Base-by-base conservation (phyloP, 441 rosid genomes). In the Populus hybrid region DNA sequence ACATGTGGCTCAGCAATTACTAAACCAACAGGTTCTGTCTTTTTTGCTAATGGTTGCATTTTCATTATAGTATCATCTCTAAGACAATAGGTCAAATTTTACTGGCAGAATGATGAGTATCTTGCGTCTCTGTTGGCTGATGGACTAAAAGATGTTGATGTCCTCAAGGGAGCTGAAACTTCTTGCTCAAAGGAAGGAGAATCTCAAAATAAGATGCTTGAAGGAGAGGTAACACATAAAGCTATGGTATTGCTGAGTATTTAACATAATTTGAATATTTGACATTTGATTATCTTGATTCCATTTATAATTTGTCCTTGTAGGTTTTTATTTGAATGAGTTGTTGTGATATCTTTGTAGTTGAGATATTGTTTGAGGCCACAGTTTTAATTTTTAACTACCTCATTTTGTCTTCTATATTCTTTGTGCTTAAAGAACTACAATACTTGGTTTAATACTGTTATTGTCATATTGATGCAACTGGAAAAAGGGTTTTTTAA, bases 51-150 rank as follows among this genome's bases (percentile, higher is more conserved):
- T 61, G 50, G 69, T 71, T 69, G 16, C 46, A 34, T 71, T 71
- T 36, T 50, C 72, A 70, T 65, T 79, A 32, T 64, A 26, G 14
- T 46, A 34, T 53, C 72, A 8, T 78, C n/a, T 79, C 69, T 78
- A 19, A 66, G 38, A 42, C 16, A 74, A 74, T 77, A 28, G 77
- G 1, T 75, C 18, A 38, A 72, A 65, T 66, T 63, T 74, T 78
- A 6, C 79, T 76, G 46, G 76, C 83, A 89, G 90, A 85, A 89
- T 76, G 73, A 82, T 65, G 87, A 87, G 76, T 84, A 86, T 81
- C 79, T 83, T 73, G 82, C 81, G 9, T 83, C 89, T 70, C 77
- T 87, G 70, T 68, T 79, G 76, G 83, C 87, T 76, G 88, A 85
- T 73, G 81, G 79, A 80, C 84, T 79, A 75, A 89, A 79, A 72